phyloP scores from a whole-genome alignment of 1,139 yeast genomes.

The Debaryomyces nepalensis region DNA sequence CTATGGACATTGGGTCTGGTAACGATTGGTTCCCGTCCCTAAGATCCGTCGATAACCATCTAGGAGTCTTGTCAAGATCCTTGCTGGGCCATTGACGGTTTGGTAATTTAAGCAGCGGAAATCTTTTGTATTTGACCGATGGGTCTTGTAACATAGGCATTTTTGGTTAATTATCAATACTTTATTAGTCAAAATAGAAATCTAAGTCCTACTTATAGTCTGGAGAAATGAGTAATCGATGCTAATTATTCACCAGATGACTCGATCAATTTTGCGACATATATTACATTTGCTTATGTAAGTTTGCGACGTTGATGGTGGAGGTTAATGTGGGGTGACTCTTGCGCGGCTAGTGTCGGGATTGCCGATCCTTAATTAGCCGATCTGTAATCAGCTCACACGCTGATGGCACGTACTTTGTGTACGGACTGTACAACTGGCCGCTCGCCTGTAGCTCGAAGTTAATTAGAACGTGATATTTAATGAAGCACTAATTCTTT shows the following conservation, averaged over 20 bases:
- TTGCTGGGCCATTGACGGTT: conserved; percentile 89
- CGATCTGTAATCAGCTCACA: neutral
- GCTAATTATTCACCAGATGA: neutral
- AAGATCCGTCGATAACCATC: conserved; percentile 95
- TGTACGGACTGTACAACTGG: neutral
- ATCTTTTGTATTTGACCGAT: conserved; percentile 71
- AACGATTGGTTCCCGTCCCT: conserved; percentile 97
- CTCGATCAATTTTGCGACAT: neutral
- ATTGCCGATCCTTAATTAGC: neutral
- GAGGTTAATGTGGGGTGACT: neutral
- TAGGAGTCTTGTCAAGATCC: conserved; percentile 77
- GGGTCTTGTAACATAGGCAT: conserved; percentile 64
- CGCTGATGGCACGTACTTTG: neutral
- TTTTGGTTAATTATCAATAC: neutral
- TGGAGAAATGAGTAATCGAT: conserved; percentile 5
- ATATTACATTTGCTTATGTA: neutral
- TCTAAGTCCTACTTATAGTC: neutral
- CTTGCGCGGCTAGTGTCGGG: neutral
- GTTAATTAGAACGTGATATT: neutral
- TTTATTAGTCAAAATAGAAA: neutral
- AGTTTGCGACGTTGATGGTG: neutral
- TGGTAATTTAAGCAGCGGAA: conserved; percentile 67
- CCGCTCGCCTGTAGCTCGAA: too few relatives aligned
- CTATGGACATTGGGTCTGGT: conserved; percentile 95
- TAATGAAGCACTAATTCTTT: conserved; percentile 1